Conservation (phyloP, 495 filamentous ascomycete genomes). For the Tetracladium setigerum region DNA sequence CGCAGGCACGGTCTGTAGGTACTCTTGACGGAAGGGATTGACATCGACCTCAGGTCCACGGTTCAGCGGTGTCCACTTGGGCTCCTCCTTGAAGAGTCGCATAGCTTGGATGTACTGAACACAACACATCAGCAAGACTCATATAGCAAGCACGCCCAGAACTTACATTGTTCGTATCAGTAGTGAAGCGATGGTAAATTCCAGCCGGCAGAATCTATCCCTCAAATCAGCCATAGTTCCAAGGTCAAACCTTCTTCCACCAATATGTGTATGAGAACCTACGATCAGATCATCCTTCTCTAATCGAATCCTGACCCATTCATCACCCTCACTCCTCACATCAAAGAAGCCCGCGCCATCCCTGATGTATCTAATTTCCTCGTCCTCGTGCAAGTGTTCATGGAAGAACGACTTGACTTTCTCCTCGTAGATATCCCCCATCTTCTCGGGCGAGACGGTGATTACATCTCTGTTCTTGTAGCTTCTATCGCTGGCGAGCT, state of each 20-base stretch:
- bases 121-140: slow-evolving; percentile 8
- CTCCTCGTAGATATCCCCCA: slow-evolving; percentile 81
- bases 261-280: background rate
- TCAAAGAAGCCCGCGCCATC: slow-evolving; percentile 92
- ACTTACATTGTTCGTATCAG: slow-evolving; percentile 81
- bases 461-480: slow-evolving; percentile 97
- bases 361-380: slow-evolving; percentile 96
- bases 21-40: slow-evolving; percentile 72
- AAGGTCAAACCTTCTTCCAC: background rate
- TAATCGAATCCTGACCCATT: slow-evolving; percentile 79
- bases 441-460: slow-evolving; percentile 74
- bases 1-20: slow-evolving; percentile 27
- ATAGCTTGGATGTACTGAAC: slow-evolving; percentile 87
- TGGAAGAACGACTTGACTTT: slow-evolving; percentile 91
- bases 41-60: slow-evolving; percentile 67
- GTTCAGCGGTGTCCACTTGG: slow-evolving; percentile 96
- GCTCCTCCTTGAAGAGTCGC: slow-evolving; percentile 97
- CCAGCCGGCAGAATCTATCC: slow-evolving; percentile 77
- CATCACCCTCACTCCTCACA: slow-evolving; percentile 62
- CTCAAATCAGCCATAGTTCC: background rate
- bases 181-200: slow-evolving; percentile 96
- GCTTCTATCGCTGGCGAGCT: slow-evolving; percentile 61
- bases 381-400: slow-evolving; percentile 96
- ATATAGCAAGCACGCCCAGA: background rate
- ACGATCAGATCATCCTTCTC: slow-evolving; percentile 49